Evolutionary conservation across 202 grass and related monocot genomes (phyloP).

Genomic region (Dendrocalamus latiflorus): DNA sequence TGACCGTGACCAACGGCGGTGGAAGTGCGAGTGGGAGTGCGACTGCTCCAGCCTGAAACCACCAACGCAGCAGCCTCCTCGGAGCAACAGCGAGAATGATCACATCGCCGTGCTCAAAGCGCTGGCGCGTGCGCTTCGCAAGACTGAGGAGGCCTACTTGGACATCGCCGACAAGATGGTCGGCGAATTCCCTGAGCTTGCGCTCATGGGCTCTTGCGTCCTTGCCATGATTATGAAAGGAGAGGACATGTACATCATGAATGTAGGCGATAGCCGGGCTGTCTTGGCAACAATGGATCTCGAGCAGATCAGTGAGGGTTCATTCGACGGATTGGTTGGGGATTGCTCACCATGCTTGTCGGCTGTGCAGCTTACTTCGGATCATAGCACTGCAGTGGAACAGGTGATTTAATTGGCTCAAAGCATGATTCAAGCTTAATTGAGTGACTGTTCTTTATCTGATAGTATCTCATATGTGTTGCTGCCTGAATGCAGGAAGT

Average conservation of each 20-base stretch:
- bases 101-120: conserved; percentile 85
- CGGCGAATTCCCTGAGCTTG: conserved; percentile 70
- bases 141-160: conserved; percentile 68
- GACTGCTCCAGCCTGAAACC: conserved; percentile 48
- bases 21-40: conserved; percentile 58
- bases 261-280: conserved; percentile 87
- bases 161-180: conserved; percentile 81
- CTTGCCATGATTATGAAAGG: conserved; percentile 95
- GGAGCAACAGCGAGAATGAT: conserved; percentile 28
- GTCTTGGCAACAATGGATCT: conserved; percentile 66
- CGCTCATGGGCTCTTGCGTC: conserved; percentile 95
- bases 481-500: conserved; percentile 51
- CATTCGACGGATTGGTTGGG: conserved; percentile 54
- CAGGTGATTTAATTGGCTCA: conserved; percentile 38
- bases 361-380: conserved; percentile 73
- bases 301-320: conserved; percentile 54
- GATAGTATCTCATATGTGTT: not conserved
- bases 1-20: conserved; percentile 23
- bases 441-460: not conserved
- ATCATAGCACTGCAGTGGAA: conserved; percentile 68
- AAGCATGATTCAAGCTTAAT: not conserved
- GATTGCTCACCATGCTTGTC: conserved; percentile 47
- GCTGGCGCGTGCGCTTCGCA: conserved; percentile 61
- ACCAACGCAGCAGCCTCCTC: not conserved
- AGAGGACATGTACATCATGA: conserved; percentile 90